A percentile compares a stretch with the other conserved stretches of the same genome.
Evolutionary conservation across 306 rosid genomes (phyloP).

Genomic region (Cucumis hystrix): DNA sequence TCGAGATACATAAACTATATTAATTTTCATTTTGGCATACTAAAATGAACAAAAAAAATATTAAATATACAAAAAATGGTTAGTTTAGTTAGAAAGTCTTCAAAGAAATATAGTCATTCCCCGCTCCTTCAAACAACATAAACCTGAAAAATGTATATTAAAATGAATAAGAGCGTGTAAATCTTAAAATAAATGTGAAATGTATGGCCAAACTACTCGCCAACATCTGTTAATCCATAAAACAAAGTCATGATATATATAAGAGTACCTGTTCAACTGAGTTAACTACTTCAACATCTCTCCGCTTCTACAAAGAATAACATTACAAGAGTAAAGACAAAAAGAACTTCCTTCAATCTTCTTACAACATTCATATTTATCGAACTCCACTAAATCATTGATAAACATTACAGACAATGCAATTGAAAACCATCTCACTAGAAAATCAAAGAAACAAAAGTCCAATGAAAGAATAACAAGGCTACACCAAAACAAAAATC

Average conservation of each 20-base stretch:
- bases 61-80: no score
- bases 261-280: slow-evolving; percentile 62
- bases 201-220: no score
- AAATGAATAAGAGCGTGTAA: no score
- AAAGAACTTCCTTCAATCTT: slow-evolving; percentile 17
- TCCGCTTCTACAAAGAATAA: slow-evolving; percentile 43
- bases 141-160: no score
- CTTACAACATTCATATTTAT: not conserved
- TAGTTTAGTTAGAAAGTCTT: no score
- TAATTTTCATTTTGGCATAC: no score
- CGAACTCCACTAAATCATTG: slow-evolving; percentile 9
- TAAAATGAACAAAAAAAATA: no score
- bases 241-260: not conserved
- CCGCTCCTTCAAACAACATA: no score
- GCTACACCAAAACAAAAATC: not conserved
- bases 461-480: not conserved
- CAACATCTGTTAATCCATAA: no score
- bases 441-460: not conserved
- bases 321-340: slow-evolving; percentile 13
- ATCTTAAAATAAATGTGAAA: no score
- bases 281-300: slow-evolving; percentile 40
- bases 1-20: no score
- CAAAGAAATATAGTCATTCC: no score
- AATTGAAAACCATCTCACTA: not conserved
- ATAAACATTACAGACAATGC: not conserved